Base-by-base conservation (phyloP, 2,329 filamentous ascomycete species). In the Colletotrichum endophyticum region DNA sequence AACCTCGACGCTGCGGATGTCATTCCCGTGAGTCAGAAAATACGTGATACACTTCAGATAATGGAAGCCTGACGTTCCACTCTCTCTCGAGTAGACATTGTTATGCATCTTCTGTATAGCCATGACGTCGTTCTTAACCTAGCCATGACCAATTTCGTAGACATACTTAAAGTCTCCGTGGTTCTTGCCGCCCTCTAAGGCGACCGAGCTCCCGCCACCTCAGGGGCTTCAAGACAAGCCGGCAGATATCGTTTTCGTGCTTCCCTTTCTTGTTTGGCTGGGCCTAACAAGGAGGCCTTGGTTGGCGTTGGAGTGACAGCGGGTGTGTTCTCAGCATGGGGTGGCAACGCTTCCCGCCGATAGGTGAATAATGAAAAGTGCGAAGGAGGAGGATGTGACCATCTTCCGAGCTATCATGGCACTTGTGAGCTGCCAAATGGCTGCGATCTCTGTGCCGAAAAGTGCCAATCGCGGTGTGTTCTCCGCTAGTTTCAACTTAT, bases 21-120 rank as follows among this genome's bases (percentile, higher is more conserved):
- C 44, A n/a, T 49, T 49, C 19, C n/a, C 44, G 0, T 8, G 39
- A 44, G 39, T 4, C 39, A 44, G 1, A 0, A 11, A 11, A 44
- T 6, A 6, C 8, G 1, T 1, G 9, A 44, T n/a, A 6, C 39
- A 11, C 8, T 39, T 1, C 36, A 39, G 8, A 0, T 3, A 44
- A n/a, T 5, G 39, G 0, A 3, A 0, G 3, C 6, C 3, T 1
- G 5, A 11, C 19, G 0, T n/a, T 9, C 8, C 4, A 11, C 39
- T 44, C 19, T n/a, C 8, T 44, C 19, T 0, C n/a, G 9, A 44
- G 39, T 44, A 1, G 5, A 44, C 9, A 2, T n/a, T 3, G 5
- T n/a, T 0, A 9, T 11, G n/a, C 39, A 19, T 44, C 39, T 44
- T 44, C 19, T 44, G 39, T 11, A 19, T 62, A 22, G 59, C 28